phyloP scores from a whole-genome alignment of 306 rosid species.

The Datisca glomerata region DNA sequence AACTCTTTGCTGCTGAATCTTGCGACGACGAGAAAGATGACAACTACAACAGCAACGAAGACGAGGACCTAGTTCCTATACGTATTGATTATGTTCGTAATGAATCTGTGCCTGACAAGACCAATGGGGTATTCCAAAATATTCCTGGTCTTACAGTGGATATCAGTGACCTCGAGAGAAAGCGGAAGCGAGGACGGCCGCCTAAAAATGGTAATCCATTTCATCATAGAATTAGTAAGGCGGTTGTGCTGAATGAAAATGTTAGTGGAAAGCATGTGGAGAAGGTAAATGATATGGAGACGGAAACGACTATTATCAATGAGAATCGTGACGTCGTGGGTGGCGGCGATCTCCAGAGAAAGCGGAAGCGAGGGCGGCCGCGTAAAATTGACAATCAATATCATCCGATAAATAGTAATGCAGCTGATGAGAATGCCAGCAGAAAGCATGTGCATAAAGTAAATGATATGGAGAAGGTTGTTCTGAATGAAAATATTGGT shows the following conservation, averaged over 20 bases:
- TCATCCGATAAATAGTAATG: constrained; percentile 1
- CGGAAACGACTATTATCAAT: background rate
- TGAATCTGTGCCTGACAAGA: constrained; percentile 7
- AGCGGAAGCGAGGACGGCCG: constrained; percentile 80
- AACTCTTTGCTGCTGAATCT: constrained; percentile 44
- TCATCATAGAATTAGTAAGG: constrained; percentile 1
- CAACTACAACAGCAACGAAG: background rate
- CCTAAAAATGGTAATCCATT: constrained; percentile 24
- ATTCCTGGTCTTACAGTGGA: constrained; percentile 1
- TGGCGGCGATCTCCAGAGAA: constrained; percentile 6
- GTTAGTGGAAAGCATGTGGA: background rate
- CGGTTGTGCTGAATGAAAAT: background rate
- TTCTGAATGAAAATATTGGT: background rate
- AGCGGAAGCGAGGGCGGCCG: constrained; percentile 80
- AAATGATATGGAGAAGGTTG: constrained; percentile 12
- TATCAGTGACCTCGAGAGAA: constrained; percentile 6
- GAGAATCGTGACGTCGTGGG: background rate
- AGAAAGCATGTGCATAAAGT: constrained; percentile 1
- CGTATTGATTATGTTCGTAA: constrained; percentile 16
- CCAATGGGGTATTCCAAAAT: constrained; percentile 2
- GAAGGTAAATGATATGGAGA: background rate
- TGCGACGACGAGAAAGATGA: background rate
- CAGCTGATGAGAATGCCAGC: background rate
- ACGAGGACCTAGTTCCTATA: constrained; percentile 20
- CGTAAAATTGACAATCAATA: constrained; percentile 26